Percentiles rank a stretch among this genome's conserved stretches.
Conservation (phyloP, 2,329 filamentous ascomycete species). For the Aspergillus cejpii region DNA sequence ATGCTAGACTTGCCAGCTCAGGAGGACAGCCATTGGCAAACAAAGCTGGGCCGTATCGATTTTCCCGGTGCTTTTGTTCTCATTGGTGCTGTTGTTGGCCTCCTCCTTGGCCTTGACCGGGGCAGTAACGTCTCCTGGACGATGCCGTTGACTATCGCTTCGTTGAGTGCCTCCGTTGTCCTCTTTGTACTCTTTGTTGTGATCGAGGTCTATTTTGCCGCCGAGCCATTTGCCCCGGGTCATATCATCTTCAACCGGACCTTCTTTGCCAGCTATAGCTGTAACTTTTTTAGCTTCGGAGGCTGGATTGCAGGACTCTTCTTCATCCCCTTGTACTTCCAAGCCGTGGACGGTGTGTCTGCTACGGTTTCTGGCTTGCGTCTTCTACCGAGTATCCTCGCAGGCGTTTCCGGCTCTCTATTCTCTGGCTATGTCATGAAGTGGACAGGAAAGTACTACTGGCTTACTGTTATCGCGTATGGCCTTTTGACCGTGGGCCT, state of each 20-base stretch:
- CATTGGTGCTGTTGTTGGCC: conserved; percentile 56
- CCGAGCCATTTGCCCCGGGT: conserved; percentile 67
- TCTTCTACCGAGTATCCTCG: conserved; percentile 60
- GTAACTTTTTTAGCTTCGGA: conserved; percentile 65
- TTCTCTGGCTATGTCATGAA: conserved; percentile 61
- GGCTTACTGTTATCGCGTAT: conserved; percentile 57
- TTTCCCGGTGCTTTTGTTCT: conserved; percentile 65
- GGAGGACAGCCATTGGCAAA: conserved; percentile 56
- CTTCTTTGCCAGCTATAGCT: conserved; percentile 61
- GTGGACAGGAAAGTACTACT: conserved; percentile 64
- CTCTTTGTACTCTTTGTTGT: conserved; percentile 62
- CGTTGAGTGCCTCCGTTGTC: conserved; percentile 50
- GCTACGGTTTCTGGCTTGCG: conserved; percentile 59
- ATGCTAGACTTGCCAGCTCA: conserved; percentile 55
- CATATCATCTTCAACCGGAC: conserved; percentile 63
- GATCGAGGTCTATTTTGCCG: conserved; percentile 61
- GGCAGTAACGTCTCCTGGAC: conserved; percentile 67
- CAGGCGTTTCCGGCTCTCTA: conserved; percentile 58
- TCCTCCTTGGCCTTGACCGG: conserved; percentile 64
- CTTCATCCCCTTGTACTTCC: conserved; percentile 72
- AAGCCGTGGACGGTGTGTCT: conserved; percentile 59
- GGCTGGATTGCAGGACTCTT: conserved; percentile 58
- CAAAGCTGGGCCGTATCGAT: conserved; percentile 63
- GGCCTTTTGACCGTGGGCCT: conserved; percentile 49
- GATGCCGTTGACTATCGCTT: conserved; percentile 51